Base-by-base conservation (phyloP, 2,329 filamentous ascomycete species). In the Epichloe hybrida region DNA sequence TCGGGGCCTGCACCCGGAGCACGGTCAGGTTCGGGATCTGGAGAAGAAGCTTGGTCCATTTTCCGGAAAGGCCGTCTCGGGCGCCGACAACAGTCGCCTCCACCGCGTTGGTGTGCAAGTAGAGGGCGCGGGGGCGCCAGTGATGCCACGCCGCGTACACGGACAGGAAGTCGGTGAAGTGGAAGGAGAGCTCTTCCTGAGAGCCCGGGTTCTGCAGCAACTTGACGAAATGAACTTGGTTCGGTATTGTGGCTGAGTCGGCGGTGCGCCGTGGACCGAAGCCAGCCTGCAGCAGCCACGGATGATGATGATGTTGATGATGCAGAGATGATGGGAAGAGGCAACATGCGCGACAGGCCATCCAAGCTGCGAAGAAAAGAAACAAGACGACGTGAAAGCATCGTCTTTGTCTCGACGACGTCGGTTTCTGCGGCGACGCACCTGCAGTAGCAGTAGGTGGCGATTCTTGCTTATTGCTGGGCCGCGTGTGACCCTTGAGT, bases 1-100 rank as follows among this genome's bases (percentile, higher is more conserved):
- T 50, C 8, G 56, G 58, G 3, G 49, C 43, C n/a, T 46, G 8
- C 46, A 54, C 17, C 75, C 80, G 62, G 17, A 57, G 55, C 40
- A 61, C 43, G 2, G 36, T 50, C 2, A 64, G 23, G 8, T 45
- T 44, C 7, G 60, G 58, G 1, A 61, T 39, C 3, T 50, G 49
- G 48, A 63, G 55, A 21, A 64, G 46, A n/a, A 55, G 55, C 40
- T 49, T 44, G 7, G 51, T 55, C 62, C 61, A 65, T 43, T 57
- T 59, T 27, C 56, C 56, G 5, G 47, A 41, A 3, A 44, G 27
- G 2, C 53, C 55, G 4, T 37, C 31, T 8, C 51, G 35, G 3
- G 49, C 49, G 23, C 27, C 37, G 8, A 13, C 7, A 5, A 51
- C n/a, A 13, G 44, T 43, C 12, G n/a, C 43, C 6, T 35, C 21